Percentiles rank a stretch among this genome's conserved stretches.
Conservation (phyloP, 805 yeast species). For the Candida awuae region DNA sequence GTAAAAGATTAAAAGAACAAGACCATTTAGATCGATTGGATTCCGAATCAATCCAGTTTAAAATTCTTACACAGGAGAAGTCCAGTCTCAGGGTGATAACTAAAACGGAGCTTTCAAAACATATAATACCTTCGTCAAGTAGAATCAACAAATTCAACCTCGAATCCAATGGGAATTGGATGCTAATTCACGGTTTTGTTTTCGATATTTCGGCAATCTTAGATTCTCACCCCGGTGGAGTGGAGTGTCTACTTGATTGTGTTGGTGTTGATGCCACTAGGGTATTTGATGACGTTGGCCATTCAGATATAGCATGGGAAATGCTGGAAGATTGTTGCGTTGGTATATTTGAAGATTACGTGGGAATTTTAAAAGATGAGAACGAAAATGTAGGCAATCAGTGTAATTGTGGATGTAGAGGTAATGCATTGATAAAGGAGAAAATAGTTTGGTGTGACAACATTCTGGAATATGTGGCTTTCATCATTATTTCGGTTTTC, state of each 20-base stretch:
- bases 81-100: conserved; percentile 2
- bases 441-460: conserved; percentile 5
- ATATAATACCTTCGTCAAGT: conserved; percentile 6
- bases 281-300: conserved; percentile 60
- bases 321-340: conserved; percentile 74
- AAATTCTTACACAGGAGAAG: conserved; percentile 2
- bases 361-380: conserved; percentile 11
- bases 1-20: neutral
- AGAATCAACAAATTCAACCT: conserved; percentile 3
- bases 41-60: conserved; percentile 4
- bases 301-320: conserved; percentile 79
- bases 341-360: conserved; percentile 49
- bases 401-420: neutral
- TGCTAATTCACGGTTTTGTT: conserved; percentile 61
- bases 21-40: conserved; percentile 2
- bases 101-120: conserved; percentile 6
- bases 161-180: conserved; percentile 52
- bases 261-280: conserved; percentile 76
- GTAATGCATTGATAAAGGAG: neutral
- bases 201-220: conserved; percentile 53
- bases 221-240: conserved; percentile 75
- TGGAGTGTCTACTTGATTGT: conserved; percentile 67
- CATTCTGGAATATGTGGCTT: conserved; percentile 5
- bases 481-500: conserved; percentile 19
- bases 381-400: conserved; percentile 1